phyloP scores from a whole-genome alignment of 2,329 filamentous ascomycete species.

The Pestalotiopsis fici region DNA sequence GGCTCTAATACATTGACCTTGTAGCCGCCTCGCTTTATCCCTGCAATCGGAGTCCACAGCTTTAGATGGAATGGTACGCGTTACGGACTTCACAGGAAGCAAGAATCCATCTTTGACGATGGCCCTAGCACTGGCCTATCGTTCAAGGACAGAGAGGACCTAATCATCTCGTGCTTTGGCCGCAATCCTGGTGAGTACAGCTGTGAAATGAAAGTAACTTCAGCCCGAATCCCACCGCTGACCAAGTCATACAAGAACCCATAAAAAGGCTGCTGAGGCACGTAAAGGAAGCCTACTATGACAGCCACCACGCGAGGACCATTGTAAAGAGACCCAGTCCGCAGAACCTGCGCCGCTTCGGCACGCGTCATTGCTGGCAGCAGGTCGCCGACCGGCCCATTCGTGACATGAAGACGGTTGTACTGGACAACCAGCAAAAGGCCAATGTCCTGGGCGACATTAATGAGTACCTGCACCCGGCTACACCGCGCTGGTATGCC shows the following conservation, averaged over 20 bases:
- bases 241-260: conserved; percentile 34
- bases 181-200: conserved; percentile 36
- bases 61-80: conserved; percentile 57
- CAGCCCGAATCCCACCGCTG: not conserved
- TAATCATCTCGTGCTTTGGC: conserved; percentile 57
- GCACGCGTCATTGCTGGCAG: conserved; percentile 50
- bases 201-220: not conserved
- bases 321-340: conserved; percentile 55
- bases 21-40: conserved; percentile 52
- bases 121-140: conserved; percentile 29
- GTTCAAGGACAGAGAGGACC: conserved; percentile 52
- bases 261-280: conserved; percentile 58
- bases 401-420: conserved; percentile 73
- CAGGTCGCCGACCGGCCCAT: conserved; percentile 64
- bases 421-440: conserved; percentile 70
- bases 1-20: not conserved
- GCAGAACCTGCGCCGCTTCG: conserved; percentile 46
- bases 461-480: conserved; percentile 75
- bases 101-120: conserved; percentile 41
- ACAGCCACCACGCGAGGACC: conserved; percentile 56
- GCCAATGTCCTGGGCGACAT: conserved; percentile 68
- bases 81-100: conserved; percentile 48
- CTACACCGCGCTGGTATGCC: conserved; percentile 72
- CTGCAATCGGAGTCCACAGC: conserved; percentile 51
- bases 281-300: conserved; percentile 53